Evolutionary conservation across 2,329 filamentous ascomycete genomes (phyloP), one percentile per base, ranked within the genome.

Genomic region (Neonectria neomacrospora): DNA sequence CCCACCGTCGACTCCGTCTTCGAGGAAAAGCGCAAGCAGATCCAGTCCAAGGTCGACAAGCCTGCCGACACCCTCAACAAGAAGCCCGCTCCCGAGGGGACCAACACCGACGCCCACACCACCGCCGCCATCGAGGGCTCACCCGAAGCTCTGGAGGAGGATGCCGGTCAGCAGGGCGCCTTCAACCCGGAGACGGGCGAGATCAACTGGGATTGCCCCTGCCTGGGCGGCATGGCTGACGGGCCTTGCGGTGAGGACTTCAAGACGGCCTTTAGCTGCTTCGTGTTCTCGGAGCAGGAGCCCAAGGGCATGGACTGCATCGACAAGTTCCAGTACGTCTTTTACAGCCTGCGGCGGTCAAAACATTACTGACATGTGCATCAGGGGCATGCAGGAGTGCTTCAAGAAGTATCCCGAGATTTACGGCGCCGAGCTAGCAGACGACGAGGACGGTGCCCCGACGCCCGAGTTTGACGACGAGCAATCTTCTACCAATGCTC

Each of bases 181-280:
- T 99, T 98, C 83, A 97, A 99, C 80, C 94, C 94, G 3, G 96
- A 98, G 83, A 99, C 96, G 10, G 96, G 96, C 71, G 96, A 99
- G 86, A 99, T 99, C 81, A 99, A 99, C 85, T 99, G 96, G 96
- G 96, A 98, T 78, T 99, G 96, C 80, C 96, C 96, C 16, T 99
- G 96, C 78, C 83, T 99, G 34, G 96, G 96, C 52, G 96, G 96
- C 56, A 99, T 99, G 96, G 96, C 96, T 8, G 82, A 97, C 76
- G 96, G 96, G 0, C 96, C 96, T 57, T 99, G 96, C 77, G 96
- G 96, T 51, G 93, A 96, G 77, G 90, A 98, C 75, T 99, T 99
- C 86, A 94, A 91, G 83, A 90, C 90, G 23, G 96, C 96, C 0
- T 99, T 99, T 75, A 97, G 94, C 86, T 99, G 96, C 82, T 99